Evolutionary conservation across 2,329 filamentous ascomycete species (phyloP).

Genomic region (Alternaria panax): DNA sequence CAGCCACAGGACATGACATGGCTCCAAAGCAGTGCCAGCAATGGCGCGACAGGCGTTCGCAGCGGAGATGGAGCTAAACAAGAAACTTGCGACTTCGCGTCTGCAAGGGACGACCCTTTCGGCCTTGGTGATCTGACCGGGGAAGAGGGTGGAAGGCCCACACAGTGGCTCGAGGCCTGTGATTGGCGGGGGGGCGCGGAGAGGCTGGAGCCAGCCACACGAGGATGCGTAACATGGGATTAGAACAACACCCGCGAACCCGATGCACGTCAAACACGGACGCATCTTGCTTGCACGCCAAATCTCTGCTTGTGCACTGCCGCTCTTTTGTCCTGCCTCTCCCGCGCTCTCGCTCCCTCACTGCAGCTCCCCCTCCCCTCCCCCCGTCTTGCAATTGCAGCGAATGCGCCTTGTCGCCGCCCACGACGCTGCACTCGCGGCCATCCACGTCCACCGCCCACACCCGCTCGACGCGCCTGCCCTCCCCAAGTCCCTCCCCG

Average conservation of each 20-base stretch:
- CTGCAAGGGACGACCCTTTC: conserved; percentile 21
- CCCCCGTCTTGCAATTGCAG: conserved; percentile 24
- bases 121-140: conserved; percentile 12
- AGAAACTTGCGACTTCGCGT: conserved; percentile 17
- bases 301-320: conserved; percentile 18
- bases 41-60: conserved; percentile 21
- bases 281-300: conserved; percentile 7
- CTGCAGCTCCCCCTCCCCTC: neutral
- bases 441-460: conserved; percentile 3
- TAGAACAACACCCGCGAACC: conserved; percentile 14
- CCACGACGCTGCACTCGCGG: conserved; percentile 26
- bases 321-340: conserved; percentile 27
- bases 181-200: conserved; percentile 13
- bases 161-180: conserved; percentile 3
- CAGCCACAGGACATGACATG: conserved; percentile 14
- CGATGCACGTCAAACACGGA: conserved; percentile 10
- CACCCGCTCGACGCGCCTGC: conserved; percentile 12
- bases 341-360: neutral
- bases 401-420: conserved; percentile 28
- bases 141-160: conserved; percentile 10
- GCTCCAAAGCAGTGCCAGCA: neutral
- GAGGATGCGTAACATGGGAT: conserved; percentile 19
- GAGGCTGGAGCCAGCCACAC: conserved; percentile 36
- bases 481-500: conserved; percentile 1
- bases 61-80: conserved; percentile 16